Evolutionary conservation across 805 yeast genomes (phyloP).

Genomic region (Vanderwaltozyma verrucispora): DNA sequence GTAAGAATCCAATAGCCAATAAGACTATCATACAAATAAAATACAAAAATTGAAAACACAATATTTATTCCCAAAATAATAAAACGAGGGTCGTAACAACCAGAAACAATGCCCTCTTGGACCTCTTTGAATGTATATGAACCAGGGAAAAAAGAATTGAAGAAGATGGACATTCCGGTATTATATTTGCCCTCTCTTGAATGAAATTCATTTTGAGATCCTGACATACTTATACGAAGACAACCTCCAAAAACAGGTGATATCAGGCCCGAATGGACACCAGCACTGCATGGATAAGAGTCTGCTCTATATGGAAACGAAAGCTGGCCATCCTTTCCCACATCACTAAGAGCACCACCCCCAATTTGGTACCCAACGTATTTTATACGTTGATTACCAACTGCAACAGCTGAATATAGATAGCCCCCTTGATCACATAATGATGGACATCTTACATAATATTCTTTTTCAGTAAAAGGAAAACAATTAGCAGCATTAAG

Average conservation of each 20-base stretch:
- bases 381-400: slow-evolving; percentile 58
- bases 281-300: slow-evolving; percentile 84
- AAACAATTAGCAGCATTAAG: slow-evolving; percentile 51
- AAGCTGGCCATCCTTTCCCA: slow-evolving; percentile 17
- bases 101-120: slow-evolving; percentile 29
- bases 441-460: slow-evolving; percentile 74
- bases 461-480: slow-evolving; percentile 34
- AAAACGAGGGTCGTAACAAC: slow-evolving; percentile 63
- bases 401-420: slow-evolving; percentile 64
- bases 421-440: slow-evolving; percentile 70
- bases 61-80: slow-evolving; percentile 48
- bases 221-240: slow-evolving; percentile 48
- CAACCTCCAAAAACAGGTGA: slow-evolving; percentile 75
- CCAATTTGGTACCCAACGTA: slow-evolving; percentile 70
- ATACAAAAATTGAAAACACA: slow-evolving; percentile 50
- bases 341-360: slow-evolving; percentile 41
- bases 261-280: slow-evolving; percentile 72
- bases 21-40: slow-evolving; percentile 37
- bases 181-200: slow-evolving; percentile 41
- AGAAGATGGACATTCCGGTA: slow-evolving; percentile 40
- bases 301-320: slow-evolving; percentile 74
- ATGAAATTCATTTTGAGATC: slow-evolving; percentile 41
- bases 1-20: slow-evolving; percentile 53
- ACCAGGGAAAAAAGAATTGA: slow-evolving; percentile 64
- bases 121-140: slow-evolving; percentile 52